Evolutionary conservation across 2,329 filamentous ascomycete genomes (phyloP).

Genomic region (Hypoxylon rubiginosum): DNA sequence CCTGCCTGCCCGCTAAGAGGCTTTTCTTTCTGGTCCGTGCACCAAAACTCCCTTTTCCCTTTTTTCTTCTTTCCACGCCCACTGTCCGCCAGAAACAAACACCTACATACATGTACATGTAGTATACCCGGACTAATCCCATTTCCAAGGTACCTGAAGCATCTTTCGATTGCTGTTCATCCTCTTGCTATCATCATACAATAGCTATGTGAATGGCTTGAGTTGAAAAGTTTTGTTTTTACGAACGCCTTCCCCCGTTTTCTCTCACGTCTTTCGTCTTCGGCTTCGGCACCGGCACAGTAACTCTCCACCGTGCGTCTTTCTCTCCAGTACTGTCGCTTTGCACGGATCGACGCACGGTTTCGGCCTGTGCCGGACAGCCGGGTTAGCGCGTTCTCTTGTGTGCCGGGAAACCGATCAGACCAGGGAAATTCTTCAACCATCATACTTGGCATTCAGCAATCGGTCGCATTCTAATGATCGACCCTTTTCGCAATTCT

Average conservation of each 20-base stretch:
- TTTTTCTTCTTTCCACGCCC: not conserved
- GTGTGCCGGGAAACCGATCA: conserved; percentile 44
- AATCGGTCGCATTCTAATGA: conserved; percentile 37
- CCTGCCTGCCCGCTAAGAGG: too few species aligned
- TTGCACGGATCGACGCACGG: conserved; percentile 33
- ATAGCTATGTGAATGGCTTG: not conserved
- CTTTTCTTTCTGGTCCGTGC: conserved; percentile 19
- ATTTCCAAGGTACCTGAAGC: not conserved
- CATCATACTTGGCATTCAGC: conserved; percentile 41
- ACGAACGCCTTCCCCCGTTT: not conserved
- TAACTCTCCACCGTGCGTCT: conserved; percentile 17
- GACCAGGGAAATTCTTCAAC: conserved; percentile 41
- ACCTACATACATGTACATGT: too few species aligned
- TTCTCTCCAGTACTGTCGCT: conserved; percentile 20
- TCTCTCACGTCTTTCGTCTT: not conserved
- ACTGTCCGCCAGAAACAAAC: not conserved
- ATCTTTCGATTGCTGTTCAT: not conserved
- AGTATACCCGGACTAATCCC: conserved; percentile 7
- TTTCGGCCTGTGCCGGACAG: conserved; percentile 45
- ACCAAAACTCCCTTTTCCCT: not conserved
- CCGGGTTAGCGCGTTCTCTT: conserved; percentile 41
- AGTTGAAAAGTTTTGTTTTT: not conserved
- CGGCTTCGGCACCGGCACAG: not conserved
- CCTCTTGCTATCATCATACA: not conserved
- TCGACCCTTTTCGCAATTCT: conserved; percentile 26